phyloP scores from a whole-genome alignment of 495 filamentous ascomycete genomes.

The Neurospora cerealis region DNA sequence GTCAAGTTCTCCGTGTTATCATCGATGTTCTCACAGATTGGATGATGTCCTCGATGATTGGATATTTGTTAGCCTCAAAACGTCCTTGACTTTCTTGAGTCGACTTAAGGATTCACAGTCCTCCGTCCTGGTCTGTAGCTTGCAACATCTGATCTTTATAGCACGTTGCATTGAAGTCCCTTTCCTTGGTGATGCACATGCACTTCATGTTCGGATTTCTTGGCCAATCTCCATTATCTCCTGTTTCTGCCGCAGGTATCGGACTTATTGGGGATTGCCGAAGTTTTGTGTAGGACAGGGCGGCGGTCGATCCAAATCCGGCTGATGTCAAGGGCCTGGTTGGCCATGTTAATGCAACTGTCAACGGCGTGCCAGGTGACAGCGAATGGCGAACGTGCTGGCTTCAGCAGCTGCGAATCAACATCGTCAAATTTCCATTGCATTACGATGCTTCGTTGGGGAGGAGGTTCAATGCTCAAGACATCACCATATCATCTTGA shows the following conservation, averaged over 20 bases:
- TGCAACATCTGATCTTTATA: neutral
- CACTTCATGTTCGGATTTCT: neutral
- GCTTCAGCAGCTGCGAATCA: neutral
- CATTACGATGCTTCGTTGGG: no score
- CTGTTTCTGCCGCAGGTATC: neutral
- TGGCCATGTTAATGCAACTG: neutral
- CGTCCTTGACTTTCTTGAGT: no score
- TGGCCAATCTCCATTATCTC: neutral
- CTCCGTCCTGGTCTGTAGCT: no score
- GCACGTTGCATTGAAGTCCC: neutral
- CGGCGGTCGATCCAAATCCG: neutral
- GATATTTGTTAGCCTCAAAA: no score
- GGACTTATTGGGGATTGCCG: neutral
- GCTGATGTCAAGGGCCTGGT: neutral
- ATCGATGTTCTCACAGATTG: no score
- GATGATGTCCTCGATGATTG: no score
- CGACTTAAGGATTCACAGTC: no score
- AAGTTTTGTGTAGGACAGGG: neutral
- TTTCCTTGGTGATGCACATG: neutral
- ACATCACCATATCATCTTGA: neutral
- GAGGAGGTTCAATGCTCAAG: neutral
- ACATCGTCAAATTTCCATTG: neutral
- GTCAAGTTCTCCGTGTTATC: no score
- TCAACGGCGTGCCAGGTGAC: neutral
- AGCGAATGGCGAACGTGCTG: neutral